phyloP scores from a whole-genome alignment of 148 eudicot species.

The Camellia sinensis region DNA sequence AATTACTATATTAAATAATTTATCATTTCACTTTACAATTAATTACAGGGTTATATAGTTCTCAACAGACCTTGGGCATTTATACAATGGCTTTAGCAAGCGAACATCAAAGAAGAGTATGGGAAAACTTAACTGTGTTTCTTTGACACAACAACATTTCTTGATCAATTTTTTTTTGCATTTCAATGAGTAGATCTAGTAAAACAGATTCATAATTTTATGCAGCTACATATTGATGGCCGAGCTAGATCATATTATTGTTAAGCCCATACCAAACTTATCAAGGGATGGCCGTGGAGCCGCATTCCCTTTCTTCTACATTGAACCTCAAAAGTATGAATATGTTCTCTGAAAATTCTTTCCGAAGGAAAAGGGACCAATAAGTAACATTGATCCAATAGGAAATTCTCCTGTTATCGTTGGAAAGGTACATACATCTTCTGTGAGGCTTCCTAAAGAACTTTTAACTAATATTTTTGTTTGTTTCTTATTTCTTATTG shows the following conservation, averaged over 20 bases:
- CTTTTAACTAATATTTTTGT: background rate
- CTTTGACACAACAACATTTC: background rate
- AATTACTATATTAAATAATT: background rate
- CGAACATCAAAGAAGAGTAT: constrained; percentile 96
- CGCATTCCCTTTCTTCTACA: constrained; percentile 98
- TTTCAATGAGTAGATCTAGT: constrained; percentile 2
- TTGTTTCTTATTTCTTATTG: background rate
- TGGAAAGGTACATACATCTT: constrained; percentile 54
- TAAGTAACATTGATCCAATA: constrained; percentile 80
- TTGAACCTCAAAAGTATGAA: constrained; percentile 90
- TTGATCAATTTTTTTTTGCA: background rate
- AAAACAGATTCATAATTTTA: constrained; percentile 8
- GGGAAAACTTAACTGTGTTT: constrained; percentile 22
- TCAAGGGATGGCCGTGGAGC: constrained; percentile 82
- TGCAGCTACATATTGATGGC: constrained; percentile 96
- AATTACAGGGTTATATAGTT: constrained; percentile 85
- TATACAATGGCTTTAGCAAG: constrained; percentile 96
- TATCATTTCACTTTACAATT: constrained; percentile 7
- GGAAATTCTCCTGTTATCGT: constrained; percentile 98
- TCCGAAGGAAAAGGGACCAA: constrained; percentile 78
- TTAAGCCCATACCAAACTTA: constrained; percentile 94
- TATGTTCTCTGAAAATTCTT: constrained; percentile 70
- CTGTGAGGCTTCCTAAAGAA: background rate
- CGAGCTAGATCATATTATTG: constrained; percentile 94
- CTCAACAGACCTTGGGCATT: constrained; percentile 99